Conservation (phyloP, 2,329 filamentous ascomycete species). For the Clathrospora elynae region DNA sequence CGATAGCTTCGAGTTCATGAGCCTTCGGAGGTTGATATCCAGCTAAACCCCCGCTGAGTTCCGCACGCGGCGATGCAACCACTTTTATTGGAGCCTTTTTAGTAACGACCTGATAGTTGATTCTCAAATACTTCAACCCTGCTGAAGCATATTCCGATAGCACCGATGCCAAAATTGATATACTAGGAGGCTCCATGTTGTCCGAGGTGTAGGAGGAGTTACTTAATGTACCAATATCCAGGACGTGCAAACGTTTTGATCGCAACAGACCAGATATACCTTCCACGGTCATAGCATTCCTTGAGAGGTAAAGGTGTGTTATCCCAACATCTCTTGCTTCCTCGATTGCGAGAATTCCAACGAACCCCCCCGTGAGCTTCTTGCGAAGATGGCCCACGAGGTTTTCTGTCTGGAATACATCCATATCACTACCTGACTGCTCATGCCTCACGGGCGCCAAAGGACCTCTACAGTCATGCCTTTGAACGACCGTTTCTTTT, state of each 20-base stretch:
- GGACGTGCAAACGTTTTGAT: conserved; percentile 58
- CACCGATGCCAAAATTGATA: conserved; percentile 60
- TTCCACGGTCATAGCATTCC: conserved; percentile 61
- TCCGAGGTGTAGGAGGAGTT: conserved; percentile 13
- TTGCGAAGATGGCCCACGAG: conserved; percentile 59
- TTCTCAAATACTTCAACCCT: conserved; percentile 59
- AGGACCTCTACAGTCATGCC: conserved; percentile 18
- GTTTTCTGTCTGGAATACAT: conserved; percentile 48
- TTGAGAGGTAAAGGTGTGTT: conserved; percentile 64
- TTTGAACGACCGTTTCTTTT: conserved; percentile 25
- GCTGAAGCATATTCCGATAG: conserved; percentile 55
- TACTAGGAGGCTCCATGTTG: conserved; percentile 51
- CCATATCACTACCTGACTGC: conserved; percentile 45
- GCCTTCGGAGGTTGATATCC: conserved; percentile 26
- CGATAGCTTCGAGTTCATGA: conserved; percentile 34
- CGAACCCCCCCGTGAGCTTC: conserved; percentile 48
- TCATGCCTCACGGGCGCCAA: conserved; percentile 30
- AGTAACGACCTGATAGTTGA: conserved; percentile 62
- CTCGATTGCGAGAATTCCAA: conserved; percentile 61
- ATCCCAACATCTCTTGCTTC: conserved; percentile 60
- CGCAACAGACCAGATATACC: conserved; percentile 59
- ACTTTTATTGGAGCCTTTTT: conserved; percentile 43
- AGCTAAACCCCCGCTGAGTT: conserved; percentile 33
- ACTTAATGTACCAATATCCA: conserved; percentile 59
- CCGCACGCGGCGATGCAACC: conserved; percentile 27